Base-by-base conservation (phyloP, 2,329 filamentous ascomycete species). In the Amesomyces nigricolor region DNA sequence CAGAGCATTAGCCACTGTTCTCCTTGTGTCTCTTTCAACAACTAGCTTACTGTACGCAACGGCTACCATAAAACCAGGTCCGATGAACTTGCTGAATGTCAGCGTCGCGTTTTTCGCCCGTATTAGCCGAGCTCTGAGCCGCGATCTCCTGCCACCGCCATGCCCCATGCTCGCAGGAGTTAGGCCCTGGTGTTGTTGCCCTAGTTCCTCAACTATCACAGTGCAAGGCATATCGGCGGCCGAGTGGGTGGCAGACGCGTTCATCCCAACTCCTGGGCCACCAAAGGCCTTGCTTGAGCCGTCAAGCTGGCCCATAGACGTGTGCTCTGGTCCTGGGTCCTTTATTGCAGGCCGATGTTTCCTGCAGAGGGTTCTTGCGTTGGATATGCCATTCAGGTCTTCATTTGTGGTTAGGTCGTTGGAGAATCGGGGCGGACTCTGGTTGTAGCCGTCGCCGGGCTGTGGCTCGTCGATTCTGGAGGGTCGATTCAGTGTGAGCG, bases 11-110 rank as follows among this genome's bases (percentile, higher is more conserved):
- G 35, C 51, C 26, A 50, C 43, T 44, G 4, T 38, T 14, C 11
- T 46, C 10, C 10, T 22, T 51, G 7, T 9, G 37, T 9, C 42
- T 35, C 22, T 32, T 38, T 10, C 32, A 32, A 10, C 39, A n/a
- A 14, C 11, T 9, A 6, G 69, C 75, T 62, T 67, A 78, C 76
- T 82, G 67, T 82, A 82, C 2, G 79, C 79, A 35, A 82, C 79
- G 5, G 79, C 73, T 37, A 82, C 74, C 70, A 88, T 81, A 65
- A 87, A 86, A 1, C 85, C 85, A 9, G 85, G 85, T 0, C 85
- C 85, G 47, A 88, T 70, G 68, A 88, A 85, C 59, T 72, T 75
- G 43, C 72, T 66, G 64, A 81, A 81, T 39, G 78, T 82, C 60
- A 71, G 49, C 43, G 79, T 19, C 14, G 69, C 58, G 14, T 67